Conservation (phyloP, 768 basidiomycete species). For the Rhizopogon vulgaris region DNA sequence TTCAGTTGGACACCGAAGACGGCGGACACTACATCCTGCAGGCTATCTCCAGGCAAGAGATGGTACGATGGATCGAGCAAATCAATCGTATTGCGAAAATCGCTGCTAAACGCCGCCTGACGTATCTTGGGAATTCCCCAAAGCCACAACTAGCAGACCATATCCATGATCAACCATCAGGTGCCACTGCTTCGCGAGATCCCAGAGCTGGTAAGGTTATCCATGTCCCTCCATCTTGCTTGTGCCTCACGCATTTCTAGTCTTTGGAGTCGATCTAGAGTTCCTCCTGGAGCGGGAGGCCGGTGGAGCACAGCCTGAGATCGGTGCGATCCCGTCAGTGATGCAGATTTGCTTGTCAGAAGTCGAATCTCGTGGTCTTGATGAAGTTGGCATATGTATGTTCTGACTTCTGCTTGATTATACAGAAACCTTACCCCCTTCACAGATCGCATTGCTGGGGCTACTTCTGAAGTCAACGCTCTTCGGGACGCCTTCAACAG, state of each 20-base stretch:
- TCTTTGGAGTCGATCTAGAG: constrained; percentile 74
- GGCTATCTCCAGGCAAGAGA: constrained; percentile 61
- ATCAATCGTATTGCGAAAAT: constrained; percentile 66
- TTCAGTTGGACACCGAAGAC: constrained; percentile 82
- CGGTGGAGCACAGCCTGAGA: constrained; percentile 38
- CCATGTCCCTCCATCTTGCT: neutral
- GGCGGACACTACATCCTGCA: constrained; percentile 81
- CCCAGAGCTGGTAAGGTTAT: constrained; percentile 61
- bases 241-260: constrained; percentile 26
- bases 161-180: constrained; percentile 52
- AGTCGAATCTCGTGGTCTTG: constrained; percentile 70
- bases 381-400: constrained; percentile 81
- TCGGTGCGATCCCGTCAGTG: constrained; percentile 59
- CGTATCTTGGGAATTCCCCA: constrained; percentile 73
- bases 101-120: constrained; percentile 72
- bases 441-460: constrained; percentile 79
- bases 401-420: constrained; percentile 7
- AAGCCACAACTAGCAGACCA: constrained; percentile 72
- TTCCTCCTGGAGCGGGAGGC: constrained; percentile 64
- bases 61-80: constrained; percentile 72
- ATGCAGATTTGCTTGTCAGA: constrained; percentile 62
- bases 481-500: constrained; percentile 73
- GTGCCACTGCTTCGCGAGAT: constrained; percentile 49
- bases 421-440: neutral
- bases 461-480: constrained; percentile 58